Percentiles rank a stretch among this genome's conserved stretches.
These are phyloP conservation scores for Penicillium corylophilum DNA, from an alignment of 2,329 filamentous ascomycete genomes.

Conservation along the genomic window DNA sequence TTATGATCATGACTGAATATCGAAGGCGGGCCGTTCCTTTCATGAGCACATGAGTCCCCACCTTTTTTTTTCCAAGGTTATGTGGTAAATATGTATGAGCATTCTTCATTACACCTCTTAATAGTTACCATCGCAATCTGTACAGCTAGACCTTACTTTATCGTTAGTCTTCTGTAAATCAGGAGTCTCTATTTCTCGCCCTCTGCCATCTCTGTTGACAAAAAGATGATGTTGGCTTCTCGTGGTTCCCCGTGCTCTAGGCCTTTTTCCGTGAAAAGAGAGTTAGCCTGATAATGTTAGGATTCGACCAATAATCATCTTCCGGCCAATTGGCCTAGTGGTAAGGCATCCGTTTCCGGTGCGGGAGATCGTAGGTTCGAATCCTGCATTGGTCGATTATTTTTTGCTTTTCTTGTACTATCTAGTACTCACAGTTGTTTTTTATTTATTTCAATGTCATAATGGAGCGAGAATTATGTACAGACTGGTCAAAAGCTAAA, in stretches of 20 bases:
- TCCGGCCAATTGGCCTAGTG: slow-evolving; percentile 30
- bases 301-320: background rate
- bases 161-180: too few relatives aligned
- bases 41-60: too few relatives aligned
- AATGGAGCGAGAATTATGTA: too few relatives aligned
- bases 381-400: slow-evolving; percentile 29
- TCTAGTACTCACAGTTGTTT: too few relatives aligned
- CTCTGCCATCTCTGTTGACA: background rate
- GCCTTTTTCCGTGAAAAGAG: background rate
- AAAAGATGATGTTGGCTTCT: background rate
- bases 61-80: too few relatives aligned
- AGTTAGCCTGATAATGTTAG: background rate
- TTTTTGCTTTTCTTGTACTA: slow-evolving; percentile 10
- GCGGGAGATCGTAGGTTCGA: slow-evolving; percentile 31
- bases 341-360: slow-evolving; percentile 32
- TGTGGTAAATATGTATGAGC: background rate
- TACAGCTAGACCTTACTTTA: too few relatives aligned
- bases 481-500: too few relatives aligned
- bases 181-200: too few relatives aligned
- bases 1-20: background rate
- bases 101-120: background rate
- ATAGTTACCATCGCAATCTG: too few relatives aligned
- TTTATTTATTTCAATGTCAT: too few relatives aligned
- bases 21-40: too few relatives aligned
- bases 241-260: background rate